Conservation (phyloP, 805 yeast species). For the Lachancea thermotolerans region DNA sequence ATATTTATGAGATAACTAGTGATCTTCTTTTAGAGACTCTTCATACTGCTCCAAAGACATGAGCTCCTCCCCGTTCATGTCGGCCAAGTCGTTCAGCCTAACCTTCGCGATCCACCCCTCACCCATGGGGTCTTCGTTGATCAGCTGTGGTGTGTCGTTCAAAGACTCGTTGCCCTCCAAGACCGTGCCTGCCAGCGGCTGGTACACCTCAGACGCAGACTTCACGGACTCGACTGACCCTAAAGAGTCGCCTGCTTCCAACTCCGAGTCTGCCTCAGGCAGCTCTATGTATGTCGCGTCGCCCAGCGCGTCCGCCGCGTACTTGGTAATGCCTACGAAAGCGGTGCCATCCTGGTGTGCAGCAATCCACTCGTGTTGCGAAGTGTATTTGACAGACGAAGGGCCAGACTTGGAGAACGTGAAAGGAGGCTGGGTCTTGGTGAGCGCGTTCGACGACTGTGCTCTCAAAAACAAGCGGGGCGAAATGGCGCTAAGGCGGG, state of each 20-base stretch:
- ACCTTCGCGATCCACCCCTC: conserved; percentile 88
- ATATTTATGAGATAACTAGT: conserved; percentile 17
- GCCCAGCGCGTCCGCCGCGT: conserved; percentile 94
- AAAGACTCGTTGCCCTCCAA: conserved; percentile 62
- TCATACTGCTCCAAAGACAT: conserved; percentile 52
- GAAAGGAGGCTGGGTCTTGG: conserved; percentile 28
- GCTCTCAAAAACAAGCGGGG: conserved; percentile 21
- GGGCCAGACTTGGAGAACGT: conserved; percentile 29
- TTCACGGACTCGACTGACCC: conserved; percentile 95
- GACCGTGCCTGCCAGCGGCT: conserved; percentile 77
- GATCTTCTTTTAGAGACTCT: conserved; percentile 50
- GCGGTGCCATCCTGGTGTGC: conserved; percentile 75
- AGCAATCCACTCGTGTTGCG: conserved; percentile 94
- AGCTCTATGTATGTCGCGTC: conserved; percentile 93
- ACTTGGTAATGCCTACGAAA: conserved; percentile 87
- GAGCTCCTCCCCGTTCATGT: conserved; percentile 41
- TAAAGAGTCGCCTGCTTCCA: conserved; percentile 70
- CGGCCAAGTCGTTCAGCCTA: conserved; percentile 44
- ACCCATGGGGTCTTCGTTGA: conserved; percentile 88
- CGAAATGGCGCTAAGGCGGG: conserved; percentile 5
- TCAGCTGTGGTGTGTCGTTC: conserved; percentile 64
- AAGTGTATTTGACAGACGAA: conserved; percentile 55
- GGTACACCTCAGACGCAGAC: conserved; percentile 85
- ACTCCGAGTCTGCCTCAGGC: conserved; percentile 60
- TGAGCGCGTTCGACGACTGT: conserved; percentile 26